These are phyloP conservation scores for Fagopyrum homotropicum DNA, from an alignment of 148 eudicot genomes.

Conservation along the genomic window DNA sequence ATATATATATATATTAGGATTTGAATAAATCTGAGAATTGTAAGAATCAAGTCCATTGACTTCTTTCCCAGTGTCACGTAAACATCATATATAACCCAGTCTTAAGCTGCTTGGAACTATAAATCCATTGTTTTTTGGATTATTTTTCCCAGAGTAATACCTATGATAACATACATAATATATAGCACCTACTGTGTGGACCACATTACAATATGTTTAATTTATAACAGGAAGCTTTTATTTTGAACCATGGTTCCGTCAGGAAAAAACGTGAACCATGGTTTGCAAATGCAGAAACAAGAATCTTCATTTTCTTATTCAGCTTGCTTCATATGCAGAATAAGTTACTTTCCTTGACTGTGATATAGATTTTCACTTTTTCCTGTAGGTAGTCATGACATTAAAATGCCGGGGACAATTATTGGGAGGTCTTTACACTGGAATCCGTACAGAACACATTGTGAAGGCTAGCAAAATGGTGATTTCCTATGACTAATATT, in stretches of 20 bases:
- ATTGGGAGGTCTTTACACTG: conserved; percentile 38
- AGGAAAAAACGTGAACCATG: too few relatives aligned
- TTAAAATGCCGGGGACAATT: conserved; percentile 42
- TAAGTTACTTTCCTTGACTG: background rate
- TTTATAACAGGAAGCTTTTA: too few relatives aligned
- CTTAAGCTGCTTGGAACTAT: background rate
- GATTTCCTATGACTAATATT: background rate
- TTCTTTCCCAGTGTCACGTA: too few relatives aligned
- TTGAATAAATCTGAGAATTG: background rate
- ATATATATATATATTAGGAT: background rate
- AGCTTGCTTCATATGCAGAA: background rate
- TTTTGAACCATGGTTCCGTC: too few relatives aligned
- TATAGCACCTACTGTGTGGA: too few relatives aligned
- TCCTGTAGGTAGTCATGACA: conserved; percentile 53
- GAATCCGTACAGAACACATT: conserved; percentile 34
- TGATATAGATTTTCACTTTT: conserved; percentile 1
- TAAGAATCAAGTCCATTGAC: too few relatives aligned
- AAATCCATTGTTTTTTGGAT: background rate
- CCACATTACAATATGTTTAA: too few relatives aligned
- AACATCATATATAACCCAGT: background rate
- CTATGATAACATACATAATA: background rate
- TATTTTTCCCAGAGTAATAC: background rate
- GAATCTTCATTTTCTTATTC: background rate
- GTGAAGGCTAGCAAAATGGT: conserved; percentile 47
- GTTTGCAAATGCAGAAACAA: too few relatives aligned